Evolutionary conservation across 176 grass and related monocot genomes (phyloP).

Genomic region (Ampelocalamus luodianensis): DNA sequence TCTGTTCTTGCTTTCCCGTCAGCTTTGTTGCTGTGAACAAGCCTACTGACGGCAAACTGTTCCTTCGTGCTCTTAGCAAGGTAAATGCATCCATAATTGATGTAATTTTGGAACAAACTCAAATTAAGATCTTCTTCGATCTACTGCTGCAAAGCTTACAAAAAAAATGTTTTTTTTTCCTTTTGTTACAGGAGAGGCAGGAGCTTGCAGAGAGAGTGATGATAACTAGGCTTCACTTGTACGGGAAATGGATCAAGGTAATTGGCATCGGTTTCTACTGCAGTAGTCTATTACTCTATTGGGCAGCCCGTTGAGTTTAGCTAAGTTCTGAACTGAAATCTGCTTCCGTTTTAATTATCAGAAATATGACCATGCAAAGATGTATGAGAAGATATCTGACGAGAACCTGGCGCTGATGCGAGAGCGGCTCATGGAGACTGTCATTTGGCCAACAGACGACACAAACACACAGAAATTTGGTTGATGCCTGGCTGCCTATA

Average conservation of each 20-base stretch:
- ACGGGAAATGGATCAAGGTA: constrained; percentile 90
- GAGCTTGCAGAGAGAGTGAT: constrained; percentile 89
- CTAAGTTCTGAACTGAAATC: constrained; percentile 11
- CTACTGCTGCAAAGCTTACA: neutral
- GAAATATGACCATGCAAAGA: constrained; percentile 56
- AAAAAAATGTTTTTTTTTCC: neutral
- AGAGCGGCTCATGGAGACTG: constrained; percentile 76
- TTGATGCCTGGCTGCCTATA: constrained; percentile 17
- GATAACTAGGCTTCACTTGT: constrained; percentile 86
- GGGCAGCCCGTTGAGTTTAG: neutral
- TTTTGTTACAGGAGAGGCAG: constrained; percentile 68
- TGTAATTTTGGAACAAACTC: neutral
- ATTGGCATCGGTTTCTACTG: neutral
- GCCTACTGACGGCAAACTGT: constrained; percentile 71
- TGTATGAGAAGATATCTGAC: constrained; percentile 60
- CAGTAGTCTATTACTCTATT: neutral
- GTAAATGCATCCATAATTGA: constrained; percentile 28
- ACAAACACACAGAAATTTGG: constrained; percentile 70
- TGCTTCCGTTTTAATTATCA: neutral
- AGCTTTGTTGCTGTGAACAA: constrained; percentile 84
- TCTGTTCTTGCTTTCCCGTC: neutral
- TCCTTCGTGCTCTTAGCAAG: constrained; percentile 80
- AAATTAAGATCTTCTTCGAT: neutral
- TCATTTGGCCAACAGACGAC: constrained; percentile 75
- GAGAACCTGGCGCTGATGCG: constrained; percentile 62